Evolutionary conservation across 23 red algal species (phyloP).

Genomic region (Gracilariopsis chorda): DNA sequence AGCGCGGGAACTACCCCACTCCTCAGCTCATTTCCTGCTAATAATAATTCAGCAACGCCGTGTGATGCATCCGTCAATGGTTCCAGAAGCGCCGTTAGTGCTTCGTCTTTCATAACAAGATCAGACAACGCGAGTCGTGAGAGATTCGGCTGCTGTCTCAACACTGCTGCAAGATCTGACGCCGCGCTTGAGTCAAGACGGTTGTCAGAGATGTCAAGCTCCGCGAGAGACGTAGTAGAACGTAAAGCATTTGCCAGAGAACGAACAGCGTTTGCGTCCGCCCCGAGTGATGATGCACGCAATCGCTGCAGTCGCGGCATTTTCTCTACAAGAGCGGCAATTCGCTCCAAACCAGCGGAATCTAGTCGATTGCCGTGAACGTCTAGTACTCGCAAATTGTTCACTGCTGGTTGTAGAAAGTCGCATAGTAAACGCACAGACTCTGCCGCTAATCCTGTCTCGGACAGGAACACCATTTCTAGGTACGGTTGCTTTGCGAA

Average conservation of each 20-base stretch:
- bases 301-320: slow-evolving; percentile 59
- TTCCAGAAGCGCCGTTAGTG: background rate
- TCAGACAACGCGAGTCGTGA: slow-evolving; percentile 63
- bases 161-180: slow-evolving; percentile 20
- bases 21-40: slow-evolving; percentile 77
- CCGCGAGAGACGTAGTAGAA: background rate
- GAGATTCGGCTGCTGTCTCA: slow-evolving; percentile 18
- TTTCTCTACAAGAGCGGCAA: slow-evolving; percentile 59
- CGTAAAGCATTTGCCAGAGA: slow-evolving; percentile 33
- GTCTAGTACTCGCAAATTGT: slow-evolving; percentile 18
- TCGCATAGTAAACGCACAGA: slow-evolving; percentile 51
- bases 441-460: slow-evolving; percentile 77
- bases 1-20: background rate
- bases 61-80: background rate
- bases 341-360: slow-evolving; percentile 38
- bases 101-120: slow-evolving; percentile 54
- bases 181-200: slow-evolving; percentile 34
- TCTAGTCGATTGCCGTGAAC: slow-evolving; percentile 77
- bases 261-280: background rate
- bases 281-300: slow-evolving; percentile 59
- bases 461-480: slow-evolving; percentile 30
- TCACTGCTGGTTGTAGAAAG: slow-evolving; percentile 26
- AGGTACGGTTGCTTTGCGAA: slow-evolving; percentile 8
- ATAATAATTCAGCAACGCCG: slow-evolving; percentile 42
- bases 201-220: slow-evolving; percentile 86